A percentile compares a stretch with the other conserved stretches of the same genome.
Conservation (phyloP, 345 rosid species). For the Salix suchowensis region DNA sequence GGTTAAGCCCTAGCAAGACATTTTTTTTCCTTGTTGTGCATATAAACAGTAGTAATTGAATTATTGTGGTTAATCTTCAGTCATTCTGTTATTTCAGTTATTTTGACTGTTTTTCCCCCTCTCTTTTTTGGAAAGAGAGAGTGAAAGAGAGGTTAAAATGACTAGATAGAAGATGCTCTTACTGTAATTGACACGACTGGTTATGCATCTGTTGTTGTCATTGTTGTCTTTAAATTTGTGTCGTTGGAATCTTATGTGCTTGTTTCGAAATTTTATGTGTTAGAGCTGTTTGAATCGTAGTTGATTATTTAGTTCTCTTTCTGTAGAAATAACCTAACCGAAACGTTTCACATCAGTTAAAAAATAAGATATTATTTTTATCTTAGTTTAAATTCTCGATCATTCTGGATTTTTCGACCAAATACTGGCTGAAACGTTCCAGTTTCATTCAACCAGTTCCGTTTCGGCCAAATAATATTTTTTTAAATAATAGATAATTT, state of each 20-base stretch:
- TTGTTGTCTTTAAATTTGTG: conserved; percentile 11
- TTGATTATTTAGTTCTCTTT: too few relatives aligned
- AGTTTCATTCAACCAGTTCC: too few relatives aligned
- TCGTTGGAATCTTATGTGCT: conserved; percentile 25
- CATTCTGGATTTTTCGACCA: too few relatives aligned
- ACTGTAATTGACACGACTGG: conserved; percentile 32
- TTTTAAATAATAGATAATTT: too few relatives aligned
- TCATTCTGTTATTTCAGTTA: conserved; percentile 39
- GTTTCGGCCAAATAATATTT: too few relatives aligned
- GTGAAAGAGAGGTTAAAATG: neutral
- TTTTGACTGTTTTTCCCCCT: conserved; percentile 9
- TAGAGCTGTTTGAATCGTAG: neutral
- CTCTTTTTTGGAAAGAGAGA: neutral
- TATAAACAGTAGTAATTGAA: neutral
- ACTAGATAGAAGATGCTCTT: neutral
- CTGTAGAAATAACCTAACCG: too few relatives aligned
- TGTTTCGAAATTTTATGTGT: conserved; percentile 21
- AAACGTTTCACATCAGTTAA: too few relatives aligned
- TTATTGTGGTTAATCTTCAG: conserved; percentile 9
- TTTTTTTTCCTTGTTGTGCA: neutral
- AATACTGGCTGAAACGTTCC: too few relatives aligned
- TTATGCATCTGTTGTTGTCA: conserved; percentile 13
- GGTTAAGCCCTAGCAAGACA: conserved; percentile 4
- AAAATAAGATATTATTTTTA: too few relatives aligned
- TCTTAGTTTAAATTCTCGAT: too few relatives aligned